A percentile compares a stretch with the other conserved stretches of the same genome.
These are phyloP conservation scores for Russula ochroleuca DNA, from an alignment of 768 basidiomycete genomes.

Conservation along the genomic window DNA sequence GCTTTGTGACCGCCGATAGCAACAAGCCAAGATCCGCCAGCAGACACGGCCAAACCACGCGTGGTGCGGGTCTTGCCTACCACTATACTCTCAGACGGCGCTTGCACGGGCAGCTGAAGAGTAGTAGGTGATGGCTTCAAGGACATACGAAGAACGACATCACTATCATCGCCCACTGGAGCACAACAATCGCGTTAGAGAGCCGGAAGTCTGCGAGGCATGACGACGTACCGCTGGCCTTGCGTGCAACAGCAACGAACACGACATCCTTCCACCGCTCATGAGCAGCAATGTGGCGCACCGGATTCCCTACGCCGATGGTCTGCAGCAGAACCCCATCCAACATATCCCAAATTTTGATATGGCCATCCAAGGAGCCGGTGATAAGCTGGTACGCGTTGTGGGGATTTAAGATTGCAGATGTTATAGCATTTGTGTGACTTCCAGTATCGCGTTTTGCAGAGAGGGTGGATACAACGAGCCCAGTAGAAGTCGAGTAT, in stretches of 20 bases:
- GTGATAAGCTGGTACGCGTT: constrained; percentile 90
- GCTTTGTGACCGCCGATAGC: constrained; percentile 70
- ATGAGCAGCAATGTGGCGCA: constrained; percentile 69
- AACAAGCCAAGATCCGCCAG: constrained; percentile 74
- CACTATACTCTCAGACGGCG: constrained; percentile 47
- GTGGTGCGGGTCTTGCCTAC: constrained; percentile 67
- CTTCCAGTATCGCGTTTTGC: constrained; percentile 40
- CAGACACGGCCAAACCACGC: constrained; percentile 64
- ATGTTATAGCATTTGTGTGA: constrained; percentile 59
- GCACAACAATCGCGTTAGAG: background rate
- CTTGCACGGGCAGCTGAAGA: constrained; percentile 39
- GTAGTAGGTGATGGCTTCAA: constrained; percentile 46
- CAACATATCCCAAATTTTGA: constrained; percentile 92
- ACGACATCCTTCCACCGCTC: constrained; percentile 61
- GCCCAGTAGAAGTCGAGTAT: constrained; percentile 70
- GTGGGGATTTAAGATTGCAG: constrained; percentile 71
- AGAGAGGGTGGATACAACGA: constrained; percentile 80
- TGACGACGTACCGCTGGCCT: constrained; percentile 31
- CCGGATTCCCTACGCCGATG: constrained; percentile 62
- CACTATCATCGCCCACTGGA: constrained; percentile 37
- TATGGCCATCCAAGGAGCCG: constrained; percentile 72
- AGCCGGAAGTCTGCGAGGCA: background rate
- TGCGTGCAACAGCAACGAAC: constrained; percentile 60
- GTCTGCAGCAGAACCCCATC: constrained; percentile 77
- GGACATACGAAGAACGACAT: constrained; percentile 59